phyloP scores from a whole-genome alignment of 2,329 filamentous ascomycete genomes.

The Aspergillus quadrilineatus region DNA sequence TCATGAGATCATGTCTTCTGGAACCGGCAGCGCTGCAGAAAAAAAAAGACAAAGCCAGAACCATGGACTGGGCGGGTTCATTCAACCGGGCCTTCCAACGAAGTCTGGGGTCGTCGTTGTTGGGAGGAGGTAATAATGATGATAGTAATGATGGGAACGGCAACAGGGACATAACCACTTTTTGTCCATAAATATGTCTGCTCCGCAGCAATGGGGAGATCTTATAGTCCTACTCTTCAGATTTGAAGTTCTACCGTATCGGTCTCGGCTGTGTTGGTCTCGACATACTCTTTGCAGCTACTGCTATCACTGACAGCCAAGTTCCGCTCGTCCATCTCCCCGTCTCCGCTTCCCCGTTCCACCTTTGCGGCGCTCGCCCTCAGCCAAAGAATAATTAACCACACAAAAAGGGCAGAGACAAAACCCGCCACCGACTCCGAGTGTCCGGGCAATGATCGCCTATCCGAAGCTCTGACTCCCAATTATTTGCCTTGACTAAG shows the following conservation, averaged over 20 bases:
- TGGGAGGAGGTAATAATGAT: background rate
- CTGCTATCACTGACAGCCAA: background rate
- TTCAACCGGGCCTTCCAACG: background rate
- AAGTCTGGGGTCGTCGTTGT: background rate
- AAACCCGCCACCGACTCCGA: conserved; percentile 29
- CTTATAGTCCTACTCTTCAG: background rate
- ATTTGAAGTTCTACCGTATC: background rate
- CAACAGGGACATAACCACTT: background rate
- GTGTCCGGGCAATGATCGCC: conserved; percentile 19
- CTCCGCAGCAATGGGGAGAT: background rate
- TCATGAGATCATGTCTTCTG: conserved; percentile 13
- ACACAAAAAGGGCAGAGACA: conserved; percentile 2
- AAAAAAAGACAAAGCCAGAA: background rate
- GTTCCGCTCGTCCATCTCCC: conserved; percentile 40
- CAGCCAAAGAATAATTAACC: background rate
- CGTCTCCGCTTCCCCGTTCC: conserved; percentile 39
- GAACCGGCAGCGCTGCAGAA: background rate
- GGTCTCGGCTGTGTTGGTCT: background rate
- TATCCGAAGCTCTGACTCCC: conserved; percentile 20
- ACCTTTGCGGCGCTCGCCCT: conserved; percentile 21
- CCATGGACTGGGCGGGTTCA: background rate
- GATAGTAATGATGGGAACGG: background rate
- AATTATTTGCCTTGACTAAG: background rate
- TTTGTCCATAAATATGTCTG: background rate
- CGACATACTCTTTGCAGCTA: background rate